Base-by-base conservation (phyloP, 352 stramenopile species). In the Phytopythium ostracodes region DNA sequence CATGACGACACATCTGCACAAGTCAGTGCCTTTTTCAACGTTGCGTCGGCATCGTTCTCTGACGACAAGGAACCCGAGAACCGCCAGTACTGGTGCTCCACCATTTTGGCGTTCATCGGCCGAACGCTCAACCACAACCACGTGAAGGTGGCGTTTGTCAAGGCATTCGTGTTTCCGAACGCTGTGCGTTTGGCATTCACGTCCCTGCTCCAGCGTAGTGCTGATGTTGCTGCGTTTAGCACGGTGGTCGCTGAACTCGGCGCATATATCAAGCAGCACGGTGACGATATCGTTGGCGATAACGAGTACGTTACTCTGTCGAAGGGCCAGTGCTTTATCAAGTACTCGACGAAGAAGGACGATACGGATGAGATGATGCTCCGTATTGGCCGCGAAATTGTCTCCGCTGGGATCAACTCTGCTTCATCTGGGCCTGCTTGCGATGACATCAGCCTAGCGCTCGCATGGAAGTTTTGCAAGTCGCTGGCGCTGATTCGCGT, bases 401-500 rank as follows among this genome's bases (percentile, higher is more conserved):
- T 74, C 12, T 27, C 12, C 10, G 46, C n/a, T 8, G 38, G 33
- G 9, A 40, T 50, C 18, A 22, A 2, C 7, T 44, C 53, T 35
- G 53, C 15, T 36, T 29, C 18, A 4, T 24, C 31, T 33, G 56
- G 61, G 14, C 60, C 22, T 17, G 36, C 44, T 14, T n/a, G 66
- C 0, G 24, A 67, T 18, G 55, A 35, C 0, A 60, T 76, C 17
- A 64, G 56, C 44, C 54, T 91, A 11, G 72, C 77, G n/a, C n/a
- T 82, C 31, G 74, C 69, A n/a, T 94, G 84, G 84, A 89, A 90
- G 61, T 79, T 87, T 35, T 85, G 73, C 53, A 81, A 84, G 29
- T 76, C 78, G 4, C 66, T 91, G 22, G 73, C 83, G 22, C 44
- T 87, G 14, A 44, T 92, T 20, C 70, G 74, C 15, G 42, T 88